These are phyloP conservation scores for Aspergillus fijiensis DNA, from an alignment of 2,329 filamentous ascomycete genomes.

Conservation along the genomic window DNA sequence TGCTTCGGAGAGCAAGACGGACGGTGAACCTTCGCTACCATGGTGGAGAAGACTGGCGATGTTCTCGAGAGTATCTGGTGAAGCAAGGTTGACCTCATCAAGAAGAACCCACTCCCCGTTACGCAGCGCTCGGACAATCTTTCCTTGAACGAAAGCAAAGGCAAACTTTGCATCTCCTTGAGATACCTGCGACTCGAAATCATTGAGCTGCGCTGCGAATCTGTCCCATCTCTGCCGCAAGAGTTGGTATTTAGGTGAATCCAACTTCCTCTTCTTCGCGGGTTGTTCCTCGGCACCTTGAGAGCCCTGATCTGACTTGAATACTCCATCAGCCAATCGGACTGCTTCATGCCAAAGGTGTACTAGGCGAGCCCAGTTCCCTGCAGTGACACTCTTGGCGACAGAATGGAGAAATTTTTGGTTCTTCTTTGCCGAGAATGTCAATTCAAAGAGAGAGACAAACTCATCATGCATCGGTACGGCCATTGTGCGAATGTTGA, in stretches of 20 bases:
- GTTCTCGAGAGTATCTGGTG: constrained; percentile 89
- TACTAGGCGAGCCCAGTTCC: constrained; percentile 83
- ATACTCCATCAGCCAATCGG: constrained; percentile 75
- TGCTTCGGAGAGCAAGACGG: constrained; percentile 85
- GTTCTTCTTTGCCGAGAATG: constrained; percentile 86
- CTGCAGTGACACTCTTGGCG: constrained; percentile 73
- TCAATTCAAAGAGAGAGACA: constrained; percentile 80
- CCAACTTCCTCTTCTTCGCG: constrained; percentile 69
- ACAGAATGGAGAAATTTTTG: constrained; percentile 80
- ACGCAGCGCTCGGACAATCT: constrained; percentile 90
- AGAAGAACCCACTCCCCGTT: constrained; percentile 97
- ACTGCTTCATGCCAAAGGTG: constrained; percentile 87
- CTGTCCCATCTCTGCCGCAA: constrained; percentile 75
- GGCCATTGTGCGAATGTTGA: constrained; percentile 83
- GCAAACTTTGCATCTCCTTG: constrained; percentile 76
- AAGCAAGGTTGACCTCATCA: constrained; percentile 96
- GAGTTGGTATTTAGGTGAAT: constrained; percentile 50
- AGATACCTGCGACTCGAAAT: constrained; percentile 75
- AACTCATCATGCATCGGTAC: constrained; percentile 93
- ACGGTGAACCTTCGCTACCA: constrained; percentile 70
- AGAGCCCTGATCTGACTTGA: constrained; percentile 52
- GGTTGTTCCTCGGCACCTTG: constrained; percentile 56
- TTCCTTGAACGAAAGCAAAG: constrained; percentile 94
- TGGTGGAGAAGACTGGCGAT: constrained; percentile 82
- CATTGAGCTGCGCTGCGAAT: constrained; percentile 71